These are phyloP conservation scores for Capsicum chinense DNA, from an alignment of 257 asterid species.

Conservation along the genomic window DNA sequence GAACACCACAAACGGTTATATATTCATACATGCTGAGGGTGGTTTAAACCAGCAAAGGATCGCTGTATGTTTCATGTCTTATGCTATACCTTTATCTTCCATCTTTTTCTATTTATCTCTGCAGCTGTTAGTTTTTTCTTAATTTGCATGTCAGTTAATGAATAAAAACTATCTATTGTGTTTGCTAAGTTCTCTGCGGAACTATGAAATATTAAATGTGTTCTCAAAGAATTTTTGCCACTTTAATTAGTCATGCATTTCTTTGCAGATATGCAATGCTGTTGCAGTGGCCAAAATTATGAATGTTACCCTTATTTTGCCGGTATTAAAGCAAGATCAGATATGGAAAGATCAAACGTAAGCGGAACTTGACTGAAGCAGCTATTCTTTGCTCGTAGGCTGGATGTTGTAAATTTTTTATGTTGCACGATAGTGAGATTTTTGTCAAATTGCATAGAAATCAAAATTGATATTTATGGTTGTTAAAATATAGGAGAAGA, in stretches of 20 bases:
- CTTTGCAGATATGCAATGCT: conserved; percentile 93
- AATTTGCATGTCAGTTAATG: background rate
- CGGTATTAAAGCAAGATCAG: conserved; percentile 99
- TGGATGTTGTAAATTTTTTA: conserved; percentile 20
- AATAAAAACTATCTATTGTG: background rate
- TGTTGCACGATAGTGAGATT: conserved; percentile 15
- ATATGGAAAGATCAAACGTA: conserved; percentile 99
- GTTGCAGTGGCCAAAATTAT: conserved; percentile 97
- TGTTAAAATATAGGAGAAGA: too few relatives aligned
- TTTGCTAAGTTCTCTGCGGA: background rate
- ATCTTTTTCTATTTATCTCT: background rate
- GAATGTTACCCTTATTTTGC: conserved; percentile 96
- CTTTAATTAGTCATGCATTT: conserved; percentile 28
- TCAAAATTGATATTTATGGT: background rate
- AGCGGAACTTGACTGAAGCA: conserved; percentile 50
- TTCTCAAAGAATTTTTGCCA: conserved; percentile 7
- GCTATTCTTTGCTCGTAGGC: background rate
- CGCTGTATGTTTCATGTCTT: conserved; percentile 64
- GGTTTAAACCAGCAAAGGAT: conserved; percentile 98
- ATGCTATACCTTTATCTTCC: background rate
- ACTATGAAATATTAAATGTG: background rate
- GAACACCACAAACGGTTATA: conserved; percentile 82
- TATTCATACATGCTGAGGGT: conserved; percentile 99
- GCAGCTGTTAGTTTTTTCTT: background rate
- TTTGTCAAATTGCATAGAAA: conserved; percentile 1